Evolutionary conservation across 2,329 filamentous ascomycete species (phyloP).

Genomic region (Nothophoma quercina): DNA sequence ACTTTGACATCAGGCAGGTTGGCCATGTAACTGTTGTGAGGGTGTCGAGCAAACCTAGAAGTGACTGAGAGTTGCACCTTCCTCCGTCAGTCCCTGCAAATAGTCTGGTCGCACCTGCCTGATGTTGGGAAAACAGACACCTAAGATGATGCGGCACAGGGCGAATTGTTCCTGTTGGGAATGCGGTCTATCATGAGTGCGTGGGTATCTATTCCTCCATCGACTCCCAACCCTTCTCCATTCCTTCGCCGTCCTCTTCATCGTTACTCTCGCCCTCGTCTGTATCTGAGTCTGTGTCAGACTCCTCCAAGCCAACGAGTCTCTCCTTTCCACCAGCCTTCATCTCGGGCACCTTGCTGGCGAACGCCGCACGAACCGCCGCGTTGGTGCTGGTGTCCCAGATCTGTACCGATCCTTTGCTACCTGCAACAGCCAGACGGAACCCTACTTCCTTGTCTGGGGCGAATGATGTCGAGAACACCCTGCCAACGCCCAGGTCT

Average conservation of each 20-base stretch:
- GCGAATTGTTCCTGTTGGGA: background rate
- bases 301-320: constrained; percentile 74
- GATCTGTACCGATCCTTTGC: constrained; percentile 89
- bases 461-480: constrained; percentile 90
- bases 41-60: background rate
- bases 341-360: constrained; percentile 67
- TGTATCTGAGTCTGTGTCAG: constrained; percentile 68
- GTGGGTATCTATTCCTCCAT: constrained; percentile 51
- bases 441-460: constrained; percentile 92
- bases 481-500: constrained; percentile 91
- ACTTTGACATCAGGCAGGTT: background rate
- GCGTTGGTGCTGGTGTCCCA: constrained; percentile 97
- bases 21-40: background rate
- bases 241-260: constrained; percentile 41
- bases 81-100: too few species aligned
- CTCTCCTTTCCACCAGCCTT: constrained; percentile 75
- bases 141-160: background rate
- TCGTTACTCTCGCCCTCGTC: constrained; percentile 58
- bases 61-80: too few species aligned
- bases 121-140: background rate
- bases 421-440: constrained; percentile 89
- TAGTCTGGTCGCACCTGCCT: background rate
- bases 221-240: constrained; percentile 49
- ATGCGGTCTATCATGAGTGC: constrained; percentile 4
- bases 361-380: constrained; percentile 84